Evolutionary conservation across 768 basidiomycete species (phyloP).

Genomic region (Tylopilus vinaceipallidus): DNA sequence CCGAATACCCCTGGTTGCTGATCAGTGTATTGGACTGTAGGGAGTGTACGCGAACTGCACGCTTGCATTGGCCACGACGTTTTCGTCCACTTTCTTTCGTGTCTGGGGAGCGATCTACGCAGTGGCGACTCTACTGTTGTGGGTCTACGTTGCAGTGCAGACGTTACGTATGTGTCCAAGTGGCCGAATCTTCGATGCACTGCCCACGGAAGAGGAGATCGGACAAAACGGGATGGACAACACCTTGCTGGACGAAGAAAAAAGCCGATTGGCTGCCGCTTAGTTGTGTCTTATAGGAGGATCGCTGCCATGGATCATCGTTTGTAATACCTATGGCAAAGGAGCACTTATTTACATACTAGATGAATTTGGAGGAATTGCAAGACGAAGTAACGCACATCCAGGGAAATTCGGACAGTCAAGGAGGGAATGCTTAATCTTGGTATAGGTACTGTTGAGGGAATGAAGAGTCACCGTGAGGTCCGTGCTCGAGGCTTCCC

Average conservation of each 20-base stretch:
- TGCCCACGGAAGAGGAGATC: slow-evolving; percentile 36
- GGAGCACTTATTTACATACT: no score
- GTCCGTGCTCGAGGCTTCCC: no score
- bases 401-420: no score
- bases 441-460: no score
- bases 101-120: slow-evolving; percentile 58
- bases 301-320: no score
- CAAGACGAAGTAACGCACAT: no score
- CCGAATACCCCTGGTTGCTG: neutral
- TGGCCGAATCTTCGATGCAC: slow-evolving; percentile 43
- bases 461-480: no score
- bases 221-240: slow-evolving; percentile 7
- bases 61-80: slow-evolving; percentile 45
- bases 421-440: no score
- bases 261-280: neutral
- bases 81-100: slow-evolving; percentile 56
- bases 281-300: no score
- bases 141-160: slow-evolving; percentile 45
- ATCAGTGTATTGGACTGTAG: slow-evolving; percentile 23
- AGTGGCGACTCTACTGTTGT: slow-evolving; percentile 47
- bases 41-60: slow-evolving; percentile 70
- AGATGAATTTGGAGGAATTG: no score
- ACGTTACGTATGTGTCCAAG: slow-evolving; percentile 37
- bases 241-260: neutral
- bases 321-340: no score